A percentile compares a stretch with the other conserved stretches of the same genome.
phyloP scores from a whole-genome alignment of 1,284 basidiomycete genomes.

The Cryptococcus sp. region DNA sequence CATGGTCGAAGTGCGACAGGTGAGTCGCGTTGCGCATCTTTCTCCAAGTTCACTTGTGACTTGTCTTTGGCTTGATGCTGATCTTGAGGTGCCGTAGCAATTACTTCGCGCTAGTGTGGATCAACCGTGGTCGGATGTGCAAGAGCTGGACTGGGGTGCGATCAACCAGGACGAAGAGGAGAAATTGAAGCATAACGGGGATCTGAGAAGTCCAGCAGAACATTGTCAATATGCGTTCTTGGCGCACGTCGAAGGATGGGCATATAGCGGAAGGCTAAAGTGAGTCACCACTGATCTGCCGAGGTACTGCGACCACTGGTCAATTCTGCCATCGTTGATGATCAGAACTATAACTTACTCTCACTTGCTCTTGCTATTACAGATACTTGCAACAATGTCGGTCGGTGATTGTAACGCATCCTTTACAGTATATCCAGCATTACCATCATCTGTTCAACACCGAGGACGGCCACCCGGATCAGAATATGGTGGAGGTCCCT shows the following conservation, averaged over 20 bases:
- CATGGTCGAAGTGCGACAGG: slow-evolving; percentile 42
- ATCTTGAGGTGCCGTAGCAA: slow-evolving; percentile 23
- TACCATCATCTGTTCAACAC: slow-evolving; percentile 50
- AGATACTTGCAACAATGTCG: slow-evolving; percentile 51
- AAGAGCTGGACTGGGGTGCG: slow-evolving; percentile 34
- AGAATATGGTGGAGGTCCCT: slow-evolving; percentile 48
- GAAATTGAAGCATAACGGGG: slow-evolving; percentile 22
- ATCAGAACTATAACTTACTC: not conserved
- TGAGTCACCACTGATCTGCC: slow-evolving; percentile 9
- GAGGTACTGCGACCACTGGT: not conserved
- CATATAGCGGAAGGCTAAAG: slow-evolving; percentile 50
- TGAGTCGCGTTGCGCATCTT: slow-evolving; percentile 10
- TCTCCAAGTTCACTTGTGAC: not conserved
- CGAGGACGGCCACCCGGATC: slow-evolving; percentile 34
- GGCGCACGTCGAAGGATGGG: slow-evolving; percentile 50
- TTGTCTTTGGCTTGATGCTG: no score
- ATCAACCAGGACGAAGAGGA: slow-evolving; percentile 28
- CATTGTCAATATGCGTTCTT: slow-evolving; percentile 51
- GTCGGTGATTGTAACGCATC: slow-evolving; percentile 47
- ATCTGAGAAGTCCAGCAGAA: slow-evolving; percentile 40
- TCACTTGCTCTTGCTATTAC: not conserved
- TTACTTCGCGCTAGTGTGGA: slow-evolving; percentile 32
- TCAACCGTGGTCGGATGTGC: slow-evolving; percentile 38
- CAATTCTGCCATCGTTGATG: not conserved
- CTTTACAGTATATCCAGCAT: slow-evolving; percentile 45